A percentile compares a stretch with the other conserved stretches of the same genome.
These are phyloP conservation scores for Erythrophleum fordii DNA, from an alignment of 306 rosid species.

Conservation along the genomic window DNA sequence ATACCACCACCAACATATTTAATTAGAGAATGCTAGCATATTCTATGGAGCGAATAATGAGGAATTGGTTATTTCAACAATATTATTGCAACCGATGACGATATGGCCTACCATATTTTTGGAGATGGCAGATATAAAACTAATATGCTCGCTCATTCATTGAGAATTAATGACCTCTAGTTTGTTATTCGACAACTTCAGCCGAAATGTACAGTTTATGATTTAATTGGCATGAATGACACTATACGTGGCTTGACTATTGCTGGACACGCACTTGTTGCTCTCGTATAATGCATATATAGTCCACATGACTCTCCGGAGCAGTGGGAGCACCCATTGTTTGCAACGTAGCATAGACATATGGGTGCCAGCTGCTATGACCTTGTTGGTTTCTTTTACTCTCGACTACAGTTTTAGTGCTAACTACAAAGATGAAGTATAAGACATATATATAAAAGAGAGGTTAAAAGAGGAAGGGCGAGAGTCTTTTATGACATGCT, in stretches of 20 bases:
- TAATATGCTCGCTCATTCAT: neutral
- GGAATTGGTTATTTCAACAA: neutral
- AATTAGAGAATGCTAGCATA: neutral
- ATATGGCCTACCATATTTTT: constrained; percentile 8
- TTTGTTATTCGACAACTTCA: neutral
- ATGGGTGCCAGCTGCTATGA: constrained; percentile 12
- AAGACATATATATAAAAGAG: too few relatives aligned
- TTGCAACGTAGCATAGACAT: constrained; percentile 36
- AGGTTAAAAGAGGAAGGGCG: too few relatives aligned
- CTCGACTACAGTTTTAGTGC: neutral
- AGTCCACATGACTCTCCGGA: constrained; percentile 26
- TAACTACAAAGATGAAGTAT: neutral
- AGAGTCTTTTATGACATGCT: too few relatives aligned
- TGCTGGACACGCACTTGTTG: constrained; percentile 20
- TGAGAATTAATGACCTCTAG: neutral
- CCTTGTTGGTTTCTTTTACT: neutral
- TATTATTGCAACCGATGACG: neutral
- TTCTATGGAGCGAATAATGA: neutral
- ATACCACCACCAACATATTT: neutral
- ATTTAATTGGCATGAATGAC: constrained; percentile 22
- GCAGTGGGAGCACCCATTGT: neutral
- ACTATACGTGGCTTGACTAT: constrained; percentile 3
- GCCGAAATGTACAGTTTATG: neutral
- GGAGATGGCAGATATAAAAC: neutral
- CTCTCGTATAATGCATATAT: neutral